Evolutionary conservation across 2,329 filamentous ascomycete species (phyloP), one percentile per base, ranked within the genome.

Genomic region (Trichoderma oligosporum): DNA sequence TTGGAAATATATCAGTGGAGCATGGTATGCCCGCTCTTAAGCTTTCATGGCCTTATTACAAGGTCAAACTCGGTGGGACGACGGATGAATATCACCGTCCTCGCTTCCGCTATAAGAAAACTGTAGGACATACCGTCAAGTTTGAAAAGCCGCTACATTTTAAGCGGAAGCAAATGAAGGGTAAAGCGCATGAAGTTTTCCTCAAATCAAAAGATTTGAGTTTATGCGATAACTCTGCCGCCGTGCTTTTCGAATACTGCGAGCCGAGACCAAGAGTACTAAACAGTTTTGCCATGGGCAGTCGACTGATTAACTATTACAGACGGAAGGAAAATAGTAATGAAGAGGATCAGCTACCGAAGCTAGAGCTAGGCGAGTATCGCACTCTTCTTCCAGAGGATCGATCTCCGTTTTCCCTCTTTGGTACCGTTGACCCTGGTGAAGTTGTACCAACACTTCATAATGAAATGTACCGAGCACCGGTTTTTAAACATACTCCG

Each of bases 211-310:
- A 88, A 67, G 89, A 96, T 65, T 78, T 99, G 16, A 91, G 89
- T 24, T 78, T 97, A 64, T 88, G 84, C 61, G 94, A 99, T 71
- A 97, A 96, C 68, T 91, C 93, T 0, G 88, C 86, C 39, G 86
- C 91, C 18, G 81, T 97, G 4, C 81, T 99, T 12, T 87, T 97
- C 31, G 94, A 99, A 72, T 99, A 99, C 70, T 95, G 91, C 7
- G 94, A 99, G 72, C 91, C 97, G 67, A 87, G 91, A 61, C 94
- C 94, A 0, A 88, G 87, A 8, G 91, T 96, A 59, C 77, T 99
- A 61, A 97, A 93, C 41, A 97, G 96, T 68, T 96, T 97, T 67
- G 94, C 93, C 63, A 99, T 99, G 94, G 92, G 92, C 52, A 96
- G 88, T 70, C 88, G 91, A 53, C 82, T 99, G 58, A 91, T 97